Conservation (phyloP, 2,329 filamentous ascomycete species). For the Dactylonectria estremocensis region DNA sequence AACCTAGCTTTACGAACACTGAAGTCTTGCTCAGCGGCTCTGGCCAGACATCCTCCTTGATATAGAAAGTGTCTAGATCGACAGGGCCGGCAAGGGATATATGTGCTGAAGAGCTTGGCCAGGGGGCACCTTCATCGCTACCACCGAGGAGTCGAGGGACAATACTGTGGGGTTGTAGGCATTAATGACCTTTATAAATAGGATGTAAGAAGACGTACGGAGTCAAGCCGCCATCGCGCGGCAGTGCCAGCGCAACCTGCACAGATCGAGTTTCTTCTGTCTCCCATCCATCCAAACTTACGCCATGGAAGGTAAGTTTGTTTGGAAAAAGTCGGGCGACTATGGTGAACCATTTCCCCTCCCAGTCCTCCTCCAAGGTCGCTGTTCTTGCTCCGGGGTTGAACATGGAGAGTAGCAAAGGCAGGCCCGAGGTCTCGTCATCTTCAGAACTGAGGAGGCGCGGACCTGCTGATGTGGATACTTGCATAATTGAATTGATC, state of each 20-base stretch:
- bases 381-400: background rate
- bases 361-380: background rate
- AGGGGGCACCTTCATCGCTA: background rate
- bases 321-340: background rate
- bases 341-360: background rate
- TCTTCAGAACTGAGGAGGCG: background rate
- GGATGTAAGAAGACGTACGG: background rate
- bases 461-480: no score
- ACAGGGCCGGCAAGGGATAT: background rate
- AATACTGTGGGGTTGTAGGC: background rate
- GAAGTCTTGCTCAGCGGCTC: background rate
- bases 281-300: background rate
- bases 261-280: background rate
- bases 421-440: background rate
- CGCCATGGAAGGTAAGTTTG: background rate
- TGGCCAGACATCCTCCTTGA: background rate
- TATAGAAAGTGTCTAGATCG: background rate
- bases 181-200: background rate
- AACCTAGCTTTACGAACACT: background rate
- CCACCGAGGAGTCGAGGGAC: background rate
- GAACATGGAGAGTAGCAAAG: slow-evolving; percentile 7
- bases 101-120: slow-evolving; percentile 2
- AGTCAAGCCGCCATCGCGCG: background rate
- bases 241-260: background rate
- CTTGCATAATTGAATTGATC: no score